A percentile compares a stretch with the other conserved stretches of the same genome.
phyloP scores from a whole-genome alignment of 2,329 filamentous ascomycete genomes.

The Colletotrichum tanaceti region DNA sequence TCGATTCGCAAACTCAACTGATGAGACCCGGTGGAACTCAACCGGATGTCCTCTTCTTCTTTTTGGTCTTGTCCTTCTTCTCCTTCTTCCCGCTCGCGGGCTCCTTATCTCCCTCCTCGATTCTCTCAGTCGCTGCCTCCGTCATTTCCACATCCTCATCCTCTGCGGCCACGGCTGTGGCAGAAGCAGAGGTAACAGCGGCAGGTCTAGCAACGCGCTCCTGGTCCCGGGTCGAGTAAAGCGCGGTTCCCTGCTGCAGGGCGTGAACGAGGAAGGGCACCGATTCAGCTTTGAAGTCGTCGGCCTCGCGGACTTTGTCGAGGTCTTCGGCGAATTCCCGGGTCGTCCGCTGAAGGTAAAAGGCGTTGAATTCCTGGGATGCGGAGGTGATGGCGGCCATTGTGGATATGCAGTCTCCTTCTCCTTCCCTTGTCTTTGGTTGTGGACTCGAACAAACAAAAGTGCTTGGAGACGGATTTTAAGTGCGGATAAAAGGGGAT shows the following conservation, averaged over 20 bases:
- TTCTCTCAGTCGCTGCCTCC: not conserved
- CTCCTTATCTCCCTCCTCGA: slow-evolving; percentile 5
- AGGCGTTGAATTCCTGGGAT: slow-evolving; percentile 65
- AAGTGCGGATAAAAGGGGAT: not conserved
- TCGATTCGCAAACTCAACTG: not conserved
- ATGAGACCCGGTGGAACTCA: not conserved
- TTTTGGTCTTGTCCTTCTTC: slow-evolving; percentile 22
- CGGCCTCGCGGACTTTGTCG: slow-evolving; percentile 73
- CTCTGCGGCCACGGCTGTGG: slow-evolving; percentile 9
- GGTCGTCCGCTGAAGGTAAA: slow-evolving; percentile 77
- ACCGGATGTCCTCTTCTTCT: slow-evolving; percentile 24
- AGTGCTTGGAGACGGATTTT: not conserved
- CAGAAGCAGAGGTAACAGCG: not conserved
- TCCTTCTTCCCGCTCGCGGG: slow-evolving; percentile 22
- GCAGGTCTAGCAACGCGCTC: slow-evolving; percentile 38
- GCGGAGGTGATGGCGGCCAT: slow-evolving; percentile 18
- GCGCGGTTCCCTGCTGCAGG: slow-evolving; percentile 73
- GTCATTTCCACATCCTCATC: slow-evolving; percentile 22
- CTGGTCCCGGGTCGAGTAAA: slow-evolving; percentile 66
- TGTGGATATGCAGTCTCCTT: too few species aligned
- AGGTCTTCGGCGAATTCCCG: slow-evolving; percentile 80
- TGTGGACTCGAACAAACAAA: not conserved
- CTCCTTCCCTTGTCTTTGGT: not conserved
- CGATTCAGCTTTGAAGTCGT: slow-evolving; percentile 76
- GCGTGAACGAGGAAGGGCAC: slow-evolving; percentile 75